These are phyloP conservation scores for Gossypium trilobum DNA, from an alignment of 441 rosid genomes.

Conservation along the genomic window DNA sequence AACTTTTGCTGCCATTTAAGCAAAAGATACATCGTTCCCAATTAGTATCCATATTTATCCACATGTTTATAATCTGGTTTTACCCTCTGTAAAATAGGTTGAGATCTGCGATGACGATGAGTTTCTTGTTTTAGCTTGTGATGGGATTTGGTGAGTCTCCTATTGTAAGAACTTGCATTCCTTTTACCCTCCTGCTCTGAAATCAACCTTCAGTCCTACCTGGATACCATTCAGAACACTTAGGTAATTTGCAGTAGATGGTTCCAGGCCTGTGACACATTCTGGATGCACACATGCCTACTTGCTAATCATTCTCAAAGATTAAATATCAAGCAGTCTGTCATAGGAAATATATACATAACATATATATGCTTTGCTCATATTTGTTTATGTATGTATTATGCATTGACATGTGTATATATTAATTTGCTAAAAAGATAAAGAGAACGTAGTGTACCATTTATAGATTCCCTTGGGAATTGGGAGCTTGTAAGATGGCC, in stretches of 20 bases:
- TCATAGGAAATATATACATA: neutral
- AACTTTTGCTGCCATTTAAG: neutral
- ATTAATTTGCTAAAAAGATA: neutral
- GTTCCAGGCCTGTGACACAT: too few relatives aligned
- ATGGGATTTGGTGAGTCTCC: slow-evolving; percentile 49
- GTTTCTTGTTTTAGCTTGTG: slow-evolving; percentile 54
- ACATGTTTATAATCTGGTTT: slow-evolving; percentile 9
- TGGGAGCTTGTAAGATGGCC: neutral
- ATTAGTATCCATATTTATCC: neutral
- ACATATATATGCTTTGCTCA: neutral
- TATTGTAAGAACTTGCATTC: neutral
- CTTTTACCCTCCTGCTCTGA: neutral
- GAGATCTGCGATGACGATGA: slow-evolving; percentile 57
- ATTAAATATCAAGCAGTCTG: neutral
- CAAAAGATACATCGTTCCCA: too few relatives aligned
- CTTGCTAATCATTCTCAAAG: slow-evolving; percentile 2
- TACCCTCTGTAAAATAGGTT: slow-evolving; percentile 28
- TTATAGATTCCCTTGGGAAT: neutral
- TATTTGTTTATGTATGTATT: neutral
- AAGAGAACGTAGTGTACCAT: neutral
- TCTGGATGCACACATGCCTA: neutral
- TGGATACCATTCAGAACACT: neutral
- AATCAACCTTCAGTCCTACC: neutral
- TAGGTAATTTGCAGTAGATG: neutral
- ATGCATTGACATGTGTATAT: neutral